Percentiles rank a stretch among this genome's conserved stretches.
Conservation (phyloP, 495 filamentous ascomycete species). For the Podospora fimiseda region DNA sequence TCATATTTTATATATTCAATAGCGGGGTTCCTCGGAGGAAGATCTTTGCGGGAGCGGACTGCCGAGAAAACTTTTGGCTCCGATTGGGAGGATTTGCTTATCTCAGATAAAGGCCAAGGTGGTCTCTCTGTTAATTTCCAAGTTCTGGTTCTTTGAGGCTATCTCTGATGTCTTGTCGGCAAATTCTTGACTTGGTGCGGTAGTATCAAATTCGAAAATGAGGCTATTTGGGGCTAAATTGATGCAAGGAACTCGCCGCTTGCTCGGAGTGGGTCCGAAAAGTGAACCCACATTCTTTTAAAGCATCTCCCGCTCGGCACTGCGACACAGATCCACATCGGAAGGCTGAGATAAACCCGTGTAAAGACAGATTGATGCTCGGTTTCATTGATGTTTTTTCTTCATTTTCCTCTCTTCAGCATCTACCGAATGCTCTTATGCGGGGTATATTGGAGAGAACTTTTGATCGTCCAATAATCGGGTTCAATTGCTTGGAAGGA, state of each 20-base stretch:
- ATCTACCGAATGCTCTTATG: too few species aligned
- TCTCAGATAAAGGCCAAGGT: slow-evolving; percentile 5
- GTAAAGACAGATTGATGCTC: not conserved
- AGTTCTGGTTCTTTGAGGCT: not conserved
- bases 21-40: not conserved
- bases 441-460: not conserved
- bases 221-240: slow-evolving; percentile 34
- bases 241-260: slow-evolving; percentile 7
- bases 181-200: slow-evolving; percentile 7
- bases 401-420: too few species aligned
- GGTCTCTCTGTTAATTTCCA: not conserved
- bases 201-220: slow-evolving; percentile 21
- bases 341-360: slow-evolving; percentile 1
- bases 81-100: too few species aligned
- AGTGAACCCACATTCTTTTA: not conserved
- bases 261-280: slow-evolving; percentile 13
- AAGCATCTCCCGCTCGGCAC: slow-evolving; percentile 9
- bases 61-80: too few species aligned
- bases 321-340: slow-evolving; percentile 1
- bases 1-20: slow-evolving; percentile 5
- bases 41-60: not conserved
- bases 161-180: not conserved
- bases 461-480: not conserved
- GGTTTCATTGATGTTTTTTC: not conserved
- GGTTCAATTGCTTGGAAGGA: not conserved